Conservation (phyloP, 768 basidiomycete species). For the Cytidiella melzeri region DNA sequence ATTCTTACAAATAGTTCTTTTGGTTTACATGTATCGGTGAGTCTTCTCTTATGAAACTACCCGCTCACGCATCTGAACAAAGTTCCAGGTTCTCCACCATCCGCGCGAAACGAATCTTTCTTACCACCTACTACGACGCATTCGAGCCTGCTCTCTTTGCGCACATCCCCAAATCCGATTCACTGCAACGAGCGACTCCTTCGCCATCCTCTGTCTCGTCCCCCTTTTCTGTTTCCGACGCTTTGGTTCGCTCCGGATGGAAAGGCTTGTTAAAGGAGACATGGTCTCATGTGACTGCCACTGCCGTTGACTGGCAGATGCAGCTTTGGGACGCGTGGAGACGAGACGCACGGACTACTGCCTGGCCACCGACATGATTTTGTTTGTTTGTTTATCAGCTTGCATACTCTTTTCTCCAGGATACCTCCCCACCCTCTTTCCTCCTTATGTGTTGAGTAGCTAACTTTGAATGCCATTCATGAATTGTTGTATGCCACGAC, state of each 20-base stretch:
- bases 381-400: not conserved
- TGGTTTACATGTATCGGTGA: slow-evolving; percentile 55
- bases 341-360: slow-evolving; percentile 10
- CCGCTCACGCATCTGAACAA: not conserved
- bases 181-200: slow-evolving; percentile 31
- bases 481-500: not conserved
- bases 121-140: slow-evolving; percentile 75
- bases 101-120: slow-evolving; percentile 51
- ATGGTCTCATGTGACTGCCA: slow-evolving; percentile 29
- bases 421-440: not conserved
- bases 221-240: slow-evolving; percentile 29
- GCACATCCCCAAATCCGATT: slow-evolving; percentile 36
- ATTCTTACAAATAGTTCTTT: slow-evolving; percentile 39
- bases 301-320: slow-evolving; percentile 5
- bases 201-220: slow-evolving; percentile 23
- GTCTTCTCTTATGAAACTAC: slow-evolving; percentile 11
- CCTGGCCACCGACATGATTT: slow-evolving; percentile 9
- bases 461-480: not conserved
- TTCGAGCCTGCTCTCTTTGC: slow-evolving; percentile 68
- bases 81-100: slow-evolving; percentile 36
- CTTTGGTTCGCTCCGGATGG: slow-evolving; percentile 37
- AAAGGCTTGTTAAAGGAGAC: slow-evolving; percentile 31
- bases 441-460: not conserved
- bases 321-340: slow-evolving; percentile 9
- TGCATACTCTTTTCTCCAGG: not conserved